Evolutionary conservation across 2,329 filamentous ascomycete genomes (phyloP).

Genomic region (Alternaria atra): DNA sequence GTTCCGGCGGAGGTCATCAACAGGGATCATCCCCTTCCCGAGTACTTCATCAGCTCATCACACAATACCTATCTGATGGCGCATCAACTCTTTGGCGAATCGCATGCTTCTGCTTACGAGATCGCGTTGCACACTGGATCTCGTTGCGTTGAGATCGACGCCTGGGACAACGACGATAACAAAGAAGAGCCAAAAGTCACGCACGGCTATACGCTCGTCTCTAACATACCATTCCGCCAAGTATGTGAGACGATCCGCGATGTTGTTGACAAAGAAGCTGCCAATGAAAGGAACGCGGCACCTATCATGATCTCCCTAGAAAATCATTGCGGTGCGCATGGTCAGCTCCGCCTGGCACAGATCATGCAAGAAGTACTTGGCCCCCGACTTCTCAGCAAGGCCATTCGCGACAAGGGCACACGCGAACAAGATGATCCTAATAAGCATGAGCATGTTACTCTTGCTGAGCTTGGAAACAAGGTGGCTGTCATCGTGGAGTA

Average conservation of each 20-base stretch:
- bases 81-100: slow-evolving; percentile 73
- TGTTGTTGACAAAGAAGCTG: slow-evolving; percentile 67
- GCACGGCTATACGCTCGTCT: slow-evolving; percentile 74
- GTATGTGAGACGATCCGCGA: slow-evolving; percentile 73
- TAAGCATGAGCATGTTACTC: slow-evolving; percentile 61
- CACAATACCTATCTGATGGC: slow-evolving; percentile 78
- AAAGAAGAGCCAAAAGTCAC: slow-evolving; percentile 73
- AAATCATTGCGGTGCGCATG: slow-evolving; percentile 69
- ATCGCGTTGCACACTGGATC: slow-evolving; percentile 69
- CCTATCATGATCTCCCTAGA: slow-evolving; percentile 73
- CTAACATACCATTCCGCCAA: slow-evolving; percentile 69
- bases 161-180: slow-evolving; percentile 72
- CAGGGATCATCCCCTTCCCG: slow-evolving; percentile 67
- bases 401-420: slow-evolving; percentile 65
- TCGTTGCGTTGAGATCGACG: slow-evolving; percentile 77
- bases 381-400: slow-evolving; percentile 66
- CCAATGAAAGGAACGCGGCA: slow-evolving; percentile 57
- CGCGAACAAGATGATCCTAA: slow-evolving; percentile 62
- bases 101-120: slow-evolving; percentile 70
- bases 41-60: slow-evolving; percentile 77
- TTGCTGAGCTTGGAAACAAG: slow-evolving; percentile 68
- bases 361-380: slow-evolving; percentile 73
- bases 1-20: slow-evolving; percentile 66
- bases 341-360: slow-evolving; percentile 68
- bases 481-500: slow-evolving; percentile 75